phyloP scores from a whole-genome alignment of 2,329 filamentous ascomycete species.

The Orbilia ellipsospora region DNA sequence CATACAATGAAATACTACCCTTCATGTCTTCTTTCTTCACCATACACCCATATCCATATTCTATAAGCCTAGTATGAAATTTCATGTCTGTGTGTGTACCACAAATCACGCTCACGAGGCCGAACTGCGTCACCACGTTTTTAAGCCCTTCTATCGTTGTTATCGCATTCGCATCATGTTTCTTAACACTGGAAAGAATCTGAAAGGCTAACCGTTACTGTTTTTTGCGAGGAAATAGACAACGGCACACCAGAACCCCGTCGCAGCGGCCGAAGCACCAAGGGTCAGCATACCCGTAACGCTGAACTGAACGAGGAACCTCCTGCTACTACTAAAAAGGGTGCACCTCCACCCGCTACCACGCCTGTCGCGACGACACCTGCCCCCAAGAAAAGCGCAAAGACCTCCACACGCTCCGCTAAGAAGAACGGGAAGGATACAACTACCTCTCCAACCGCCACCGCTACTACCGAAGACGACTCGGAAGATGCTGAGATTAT shows the following conservation, averaged over 20 bases:
- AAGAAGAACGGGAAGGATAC: constrained; percentile 63
- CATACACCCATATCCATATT: constrained; percentile 6
- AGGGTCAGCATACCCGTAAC: constrained; percentile 92
- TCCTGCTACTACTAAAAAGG: constrained; percentile 60
- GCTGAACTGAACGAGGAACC: constrained; percentile 77
- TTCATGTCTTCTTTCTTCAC: not conserved
- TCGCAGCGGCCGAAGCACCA: constrained; percentile 93
- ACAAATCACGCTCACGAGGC: constrained; percentile 14
- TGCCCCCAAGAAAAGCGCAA: constrained; percentile 64
- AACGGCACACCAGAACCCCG: constrained; percentile 77
- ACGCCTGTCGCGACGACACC: constrained; percentile 56
- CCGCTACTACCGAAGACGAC: constrained; percentile 62
- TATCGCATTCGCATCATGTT: not conserved
- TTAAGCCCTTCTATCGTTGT: not conserved
- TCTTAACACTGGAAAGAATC: not conserved
- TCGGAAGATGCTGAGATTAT: constrained; percentile 77
- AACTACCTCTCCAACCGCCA: constrained; percentile 62
- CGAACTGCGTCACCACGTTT: constrained; percentile 34
- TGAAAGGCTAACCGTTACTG: constrained; percentile 16
- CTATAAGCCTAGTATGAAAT: constrained; percentile 32
- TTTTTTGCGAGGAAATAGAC: constrained; percentile 30
- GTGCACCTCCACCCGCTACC: constrained; percentile 43
- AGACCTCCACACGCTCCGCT: constrained; percentile 64
- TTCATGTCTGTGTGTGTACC: constrained; percentile 18
- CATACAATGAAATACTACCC: constrained; percentile 1